Evolutionary conservation across 2,329 filamentous ascomycete species (phyloP).

Genomic region (Ceratocystis cubensis): DNA sequence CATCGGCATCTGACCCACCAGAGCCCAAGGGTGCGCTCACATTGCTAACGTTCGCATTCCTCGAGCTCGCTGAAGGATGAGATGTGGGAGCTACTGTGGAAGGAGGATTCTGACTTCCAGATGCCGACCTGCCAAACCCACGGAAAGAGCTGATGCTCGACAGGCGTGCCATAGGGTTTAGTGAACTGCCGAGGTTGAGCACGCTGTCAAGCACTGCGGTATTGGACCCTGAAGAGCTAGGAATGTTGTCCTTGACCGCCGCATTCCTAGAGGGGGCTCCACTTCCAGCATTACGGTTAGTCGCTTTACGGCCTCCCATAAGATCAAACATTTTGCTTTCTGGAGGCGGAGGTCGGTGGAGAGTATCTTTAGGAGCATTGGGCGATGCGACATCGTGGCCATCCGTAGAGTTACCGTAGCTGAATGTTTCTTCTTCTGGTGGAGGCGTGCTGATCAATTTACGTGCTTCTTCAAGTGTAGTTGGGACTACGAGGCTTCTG

Average conservation of each 20-base stretch:
- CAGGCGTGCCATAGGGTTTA: constrained; percentile 68
- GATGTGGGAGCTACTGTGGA: neutral
- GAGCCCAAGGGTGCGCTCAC: neutral
- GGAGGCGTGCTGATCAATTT: constrained; percentile 70
- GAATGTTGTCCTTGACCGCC: constrained; percentile 26
- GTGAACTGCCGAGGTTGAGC: constrained; percentile 62
- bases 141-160: constrained; percentile 61
- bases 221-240: constrained; percentile 26
- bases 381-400: neutral
- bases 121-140: constrained; percentile 53
- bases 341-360: constrained; percentile 26
- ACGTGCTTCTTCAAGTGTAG: constrained; percentile 83
- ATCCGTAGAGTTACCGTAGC: constrained; percentile 33
- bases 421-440: constrained; percentile 40
- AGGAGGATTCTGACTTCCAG: constrained; percentile 22
- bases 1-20: neutral
- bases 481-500: constrained; percentile 53
- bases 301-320: constrained; percentile 50
- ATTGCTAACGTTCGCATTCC: neutral
- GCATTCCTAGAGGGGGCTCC: constrained; percentile 42
- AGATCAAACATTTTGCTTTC: constrained; percentile 60
- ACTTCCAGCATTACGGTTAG: constrained; percentile 43
- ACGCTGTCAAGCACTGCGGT: constrained; percentile 67
- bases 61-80: neutral
- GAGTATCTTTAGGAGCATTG: neutral